These are phyloP conservation scores for Tetrahymena elliotti DNA, from an alignment of 73 alveolate genomes.

Conservation along the genomic window DNA sequence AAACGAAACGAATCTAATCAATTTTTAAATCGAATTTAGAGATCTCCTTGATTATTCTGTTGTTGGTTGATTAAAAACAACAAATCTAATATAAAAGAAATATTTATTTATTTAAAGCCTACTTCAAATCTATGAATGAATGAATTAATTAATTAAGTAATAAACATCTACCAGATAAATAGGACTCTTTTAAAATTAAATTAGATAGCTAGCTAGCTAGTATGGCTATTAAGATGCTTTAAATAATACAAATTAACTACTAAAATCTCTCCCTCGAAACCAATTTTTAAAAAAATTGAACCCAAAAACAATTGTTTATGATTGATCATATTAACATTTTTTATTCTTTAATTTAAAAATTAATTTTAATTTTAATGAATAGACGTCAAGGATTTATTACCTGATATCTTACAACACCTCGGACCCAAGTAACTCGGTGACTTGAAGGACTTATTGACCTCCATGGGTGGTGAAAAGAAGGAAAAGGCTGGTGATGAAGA, in stretches of 20 bases:
- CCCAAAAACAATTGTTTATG: neutral
- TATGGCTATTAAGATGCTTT: no score
- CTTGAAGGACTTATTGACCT: neutral
- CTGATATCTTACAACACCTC: neutral
- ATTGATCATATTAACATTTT: neutral
- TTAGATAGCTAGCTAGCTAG: neutral
- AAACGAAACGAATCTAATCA: neutral
- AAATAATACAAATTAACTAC: no score
- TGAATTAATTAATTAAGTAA: no score
- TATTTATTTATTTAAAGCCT: neutral
- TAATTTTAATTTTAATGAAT: neutral
- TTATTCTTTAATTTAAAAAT: neutral
- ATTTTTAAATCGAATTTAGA: neutral
- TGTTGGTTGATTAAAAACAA: neutral
- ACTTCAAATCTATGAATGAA: neutral
- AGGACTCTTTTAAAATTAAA: neutral
- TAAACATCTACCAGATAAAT: neutral
- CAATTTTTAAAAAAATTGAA: no score
- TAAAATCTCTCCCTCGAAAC: neutral
- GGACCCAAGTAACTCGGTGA: neutral
- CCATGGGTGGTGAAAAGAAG: neutral
- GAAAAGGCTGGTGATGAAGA: neutral
- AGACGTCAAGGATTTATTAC: slow-evolving; percentile 1
- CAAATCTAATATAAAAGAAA: neutral
- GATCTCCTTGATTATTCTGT: neutral